Evolutionary conservation across 257 asterid species (phyloP), one percentile per base, ranked within the genome.

Genomic region (Capsicum chinense): DNA sequence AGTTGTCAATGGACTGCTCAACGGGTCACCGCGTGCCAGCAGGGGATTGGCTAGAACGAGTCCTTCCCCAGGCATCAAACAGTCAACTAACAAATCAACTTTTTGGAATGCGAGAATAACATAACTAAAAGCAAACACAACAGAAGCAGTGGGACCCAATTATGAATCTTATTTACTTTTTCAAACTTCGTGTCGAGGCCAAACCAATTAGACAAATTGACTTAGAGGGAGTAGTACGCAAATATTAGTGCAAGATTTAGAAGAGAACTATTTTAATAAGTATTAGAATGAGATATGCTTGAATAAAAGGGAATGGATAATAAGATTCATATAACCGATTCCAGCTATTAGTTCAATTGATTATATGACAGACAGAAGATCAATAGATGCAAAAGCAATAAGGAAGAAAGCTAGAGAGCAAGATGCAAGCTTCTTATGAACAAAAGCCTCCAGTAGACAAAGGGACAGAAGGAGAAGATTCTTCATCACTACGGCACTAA

Each of bases 401-500:
- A 67, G 19, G 48, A 67, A 67, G 19, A 37, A 39, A 15, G 78
- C 26, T 39, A 39, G 47, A 15, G 19, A 12, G 16, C 44, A 74
- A 74, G 80, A 50, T 5, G 21, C 4, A 50, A 52, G 21, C 81
- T 70, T 42, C 56, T 68, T 67, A 67, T 39, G 79, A 42, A 69
- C 33, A 69, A 39, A 74, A 74, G 80, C 47, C 62, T 14, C 50
- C n/a, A 50, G n/a, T 74, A 74, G 62, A 19, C 39, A 74, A 48
- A 73, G 59, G n/a, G 59, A 73, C 42, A 73, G 5, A 73, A 47
- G 60, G 39, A 21, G 59, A 48, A 6, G 80, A 48, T 73, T 48
- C 12, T 48, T 73, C 59, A 48, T 19, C 56, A 14, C 42, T 11
- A 19, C 48, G 60, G 9, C 60, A 73, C 44, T 73, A 73, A 73